Percentiles rank a stretch among this genome's conserved stretches.
phyloP scores from a whole-genome alignment of 73 alveolate genomes.

The Paramecium sexaurelia region DNA sequence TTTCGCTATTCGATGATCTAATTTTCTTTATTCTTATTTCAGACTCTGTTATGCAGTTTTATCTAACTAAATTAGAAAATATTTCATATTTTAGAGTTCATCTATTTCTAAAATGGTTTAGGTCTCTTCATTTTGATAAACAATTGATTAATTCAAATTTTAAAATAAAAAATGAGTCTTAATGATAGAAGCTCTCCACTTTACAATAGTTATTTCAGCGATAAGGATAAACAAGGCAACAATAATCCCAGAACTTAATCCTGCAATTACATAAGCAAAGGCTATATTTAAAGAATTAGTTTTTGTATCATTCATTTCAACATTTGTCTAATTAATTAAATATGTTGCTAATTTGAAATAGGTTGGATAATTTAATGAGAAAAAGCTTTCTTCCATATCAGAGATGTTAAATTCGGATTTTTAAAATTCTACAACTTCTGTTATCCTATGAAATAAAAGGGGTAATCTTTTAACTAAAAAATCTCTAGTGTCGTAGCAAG shows the following conservation, averaged over 20 bases:
- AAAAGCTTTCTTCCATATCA: background rate
- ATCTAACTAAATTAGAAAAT: background rate
- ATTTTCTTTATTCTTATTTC: background rate
- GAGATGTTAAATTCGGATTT: background rate
- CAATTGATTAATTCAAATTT: background rate
- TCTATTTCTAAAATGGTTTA: background rate
- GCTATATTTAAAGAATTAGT: background rate
- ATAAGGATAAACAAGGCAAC: background rate
- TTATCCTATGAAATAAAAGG: background rate
- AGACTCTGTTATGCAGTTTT: background rate
- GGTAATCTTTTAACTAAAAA: background rate
- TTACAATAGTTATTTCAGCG: background rate
- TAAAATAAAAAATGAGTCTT: background rate
- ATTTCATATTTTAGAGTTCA: background rate
- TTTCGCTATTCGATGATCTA: background rate
- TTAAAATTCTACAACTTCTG: background rate
- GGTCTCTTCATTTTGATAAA: background rate
- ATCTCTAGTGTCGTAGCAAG: background rate
- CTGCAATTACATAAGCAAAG: background rate
- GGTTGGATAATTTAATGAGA: background rate
- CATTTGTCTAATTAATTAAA: background rate
- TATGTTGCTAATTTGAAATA: background rate
- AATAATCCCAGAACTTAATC: background rate
- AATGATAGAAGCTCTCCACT: constrained; percentile 8
- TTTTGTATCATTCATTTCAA: background rate